Evolutionary conservation across 345 rosid species (phyloP).

Genomic region (Laguncularia racemosa): DNA sequence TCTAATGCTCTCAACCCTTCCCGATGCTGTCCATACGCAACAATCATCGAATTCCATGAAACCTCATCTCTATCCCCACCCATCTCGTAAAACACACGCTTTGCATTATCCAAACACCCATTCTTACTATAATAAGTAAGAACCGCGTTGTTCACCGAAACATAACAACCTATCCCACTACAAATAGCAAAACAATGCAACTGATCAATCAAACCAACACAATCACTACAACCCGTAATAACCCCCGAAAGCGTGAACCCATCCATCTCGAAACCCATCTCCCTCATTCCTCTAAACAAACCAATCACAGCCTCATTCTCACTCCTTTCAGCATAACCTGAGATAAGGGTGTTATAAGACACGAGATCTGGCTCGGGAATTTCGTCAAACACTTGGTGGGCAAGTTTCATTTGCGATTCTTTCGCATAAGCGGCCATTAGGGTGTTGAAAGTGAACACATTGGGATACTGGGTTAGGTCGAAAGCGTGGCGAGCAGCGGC

Average conservation of each 20-base stretch:
- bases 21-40: slow-evolving; percentile 74
- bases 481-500: slow-evolving; percentile 44
- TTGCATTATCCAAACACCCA: slow-evolving; percentile 59
- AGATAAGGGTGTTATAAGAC: slow-evolving; percentile 73
- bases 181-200: slow-evolving; percentile 53
- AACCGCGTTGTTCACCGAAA: slow-evolving; percentile 68
- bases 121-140: slow-evolving; percentile 58
- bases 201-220: slow-evolving; percentile 43
- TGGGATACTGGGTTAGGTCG: slow-evolving; percentile 36
- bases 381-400: slow-evolving; percentile 67
- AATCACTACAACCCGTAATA: slow-evolving; percentile 46
- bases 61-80: slow-evolving; percentile 58
- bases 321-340: slow-evolving; percentile 60
- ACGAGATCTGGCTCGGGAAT: slow-evolving; percentile 76
- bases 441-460: slow-evolving; percentile 75
- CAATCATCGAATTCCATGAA: slow-evolving; percentile 95
- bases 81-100: slow-evolving; percentile 49
- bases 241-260: slow-evolving; percentile 78
- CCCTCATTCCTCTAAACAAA: slow-evolving; percentile 54
- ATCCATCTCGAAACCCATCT: slow-evolving; percentile 40
- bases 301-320: slow-evolving; percentile 31
- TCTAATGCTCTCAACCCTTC: slow-evolving; percentile 56
- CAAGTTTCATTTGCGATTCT: slow-evolving; percentile 32
- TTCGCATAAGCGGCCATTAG: slow-evolving; percentile 43
- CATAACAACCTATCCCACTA: slow-evolving; percentile 56